Evolutionary conservation across 2,329 filamentous ascomycete species (phyloP), one percentile per base, ranked within the genome.

Genomic region (Penicillium sp.): DNA sequence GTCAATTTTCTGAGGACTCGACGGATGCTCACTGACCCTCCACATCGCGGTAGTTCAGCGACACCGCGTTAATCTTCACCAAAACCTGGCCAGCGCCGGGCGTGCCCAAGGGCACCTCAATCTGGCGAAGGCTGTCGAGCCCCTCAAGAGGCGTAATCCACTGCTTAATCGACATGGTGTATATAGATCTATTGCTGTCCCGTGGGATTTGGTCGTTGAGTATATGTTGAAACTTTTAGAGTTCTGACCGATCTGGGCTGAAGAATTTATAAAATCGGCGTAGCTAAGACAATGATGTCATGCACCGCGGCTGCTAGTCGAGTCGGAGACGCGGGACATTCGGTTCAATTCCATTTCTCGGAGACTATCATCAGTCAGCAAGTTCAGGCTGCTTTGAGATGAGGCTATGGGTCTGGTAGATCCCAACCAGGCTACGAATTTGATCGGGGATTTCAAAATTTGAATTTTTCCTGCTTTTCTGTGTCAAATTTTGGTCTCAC

Each of bases 131-230:
- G 50, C 78, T 77, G 43, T 80, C 76, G 24, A 84, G 58, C 8
- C 80, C 80, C 57, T 80, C 70, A 56, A 81, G 75, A 37, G 66
- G 66, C 2, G 77, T 79, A 12, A 73, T 67, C 81, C 80, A 84
- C 65, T 80, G 75, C 29, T 62, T 46, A 43, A 66, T 51, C 11
- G 57, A 54, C 52, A 60, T 60, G 27, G 18, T 45, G 18, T 42
- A 8, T 27, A 18, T 18, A 18, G 18, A 18, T 18, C 18, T 18
- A 18, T 18, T 18, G 18, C 18, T 18, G 18, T 18, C 18, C 3
- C 12, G 18, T 3, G 4, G n/a, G 27, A 11, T 36, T 34, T 41
- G 27, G 24, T 27, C 13, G 39, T 3, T 36, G 3, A 13, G 34
- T n/a, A 29, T 18, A 18, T 34, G 24, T 4, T 4, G 40, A 13